phyloP scores from a whole-genome alignment of 306 rosid species.

The Urtica urens region DNA sequence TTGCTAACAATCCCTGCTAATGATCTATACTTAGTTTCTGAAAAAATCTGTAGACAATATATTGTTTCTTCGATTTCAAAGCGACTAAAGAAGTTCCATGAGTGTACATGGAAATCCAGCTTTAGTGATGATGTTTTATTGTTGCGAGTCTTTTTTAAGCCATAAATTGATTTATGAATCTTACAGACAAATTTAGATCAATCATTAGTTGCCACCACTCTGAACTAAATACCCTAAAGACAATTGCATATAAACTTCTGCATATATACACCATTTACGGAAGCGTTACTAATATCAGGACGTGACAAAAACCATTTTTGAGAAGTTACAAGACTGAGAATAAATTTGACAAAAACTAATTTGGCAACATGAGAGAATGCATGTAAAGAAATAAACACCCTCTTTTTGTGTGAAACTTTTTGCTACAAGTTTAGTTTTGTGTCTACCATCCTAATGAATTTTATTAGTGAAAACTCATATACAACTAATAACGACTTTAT shows the following conservation, averaged over 20 bases:
- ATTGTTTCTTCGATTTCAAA: too few species aligned
- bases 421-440: background rate
- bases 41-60: too few species aligned
- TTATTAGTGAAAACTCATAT: background rate
- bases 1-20: too few species aligned
- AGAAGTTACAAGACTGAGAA: background rate
- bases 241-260: background rate
- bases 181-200: too few species aligned
- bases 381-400: background rate
- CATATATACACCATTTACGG: background rate
- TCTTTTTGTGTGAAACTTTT: background rate
- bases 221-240: too few species aligned
- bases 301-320: background rate
- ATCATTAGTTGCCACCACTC: too few species aligned
- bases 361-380: background rate
- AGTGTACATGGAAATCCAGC: too few species aligned
- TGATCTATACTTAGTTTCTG: too few species aligned
- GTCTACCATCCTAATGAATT: background rate
- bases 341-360: background rate
- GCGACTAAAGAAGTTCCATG: too few species aligned
- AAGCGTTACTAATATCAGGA: background rate
- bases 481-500: background rate
- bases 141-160: too few species aligned
- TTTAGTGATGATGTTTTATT: too few species aligned
- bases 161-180: too few species aligned